Evolutionary conservation across 2,329 filamentous ascomycete species (phyloP), one percentile per base, ranked within the genome.

Genomic region (Fusarium mundagurra): DNA sequence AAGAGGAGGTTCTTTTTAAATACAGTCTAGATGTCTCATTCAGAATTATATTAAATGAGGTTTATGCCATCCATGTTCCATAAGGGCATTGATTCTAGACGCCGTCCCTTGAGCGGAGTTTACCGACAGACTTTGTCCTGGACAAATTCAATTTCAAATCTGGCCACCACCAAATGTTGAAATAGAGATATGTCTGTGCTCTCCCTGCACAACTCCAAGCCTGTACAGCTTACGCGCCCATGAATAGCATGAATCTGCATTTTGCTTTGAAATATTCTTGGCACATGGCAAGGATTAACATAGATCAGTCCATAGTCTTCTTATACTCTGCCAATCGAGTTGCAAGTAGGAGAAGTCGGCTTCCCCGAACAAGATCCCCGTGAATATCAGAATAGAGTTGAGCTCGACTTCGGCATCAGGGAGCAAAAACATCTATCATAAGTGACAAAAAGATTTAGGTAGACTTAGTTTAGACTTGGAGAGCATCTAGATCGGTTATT

Each of bases 401-500:
- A 29, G 2, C 3, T 54, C 24, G 14, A 39, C 34, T 54, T 39
- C 20, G 24, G 34, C 51, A 54, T 33, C 16, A 33, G 47, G 47
- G 29, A 14, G 5, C 22, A 33, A 50, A 1, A 14, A 9, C 5
- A 3, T 7, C 3, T 33, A n/a, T 50, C 7, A 0, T 6, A 33
- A 14, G 16, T 20, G 22, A 24, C 12, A 24, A 7, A 12, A 50
- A 18, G 16, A 10, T 18, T 18, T 7, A 18, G 22, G 8, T 24
- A 18, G 8, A 33, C 11, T n/a, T 13, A 1, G 0, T 3, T 7
- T 18, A 7, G 11, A 16, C 24, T 16, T 10, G 2, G 0, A 14
- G 4, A 29, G 44, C 7, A 8, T 16, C 9, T 22, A 18, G 5
- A 33, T 6, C 10, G 11, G 8, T 24, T 14, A 10, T 24, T 33